Evolutionary conservation across 192 early-diverging fungal species (phyloP).

Genomic region (Podila verticillata): DNA sequence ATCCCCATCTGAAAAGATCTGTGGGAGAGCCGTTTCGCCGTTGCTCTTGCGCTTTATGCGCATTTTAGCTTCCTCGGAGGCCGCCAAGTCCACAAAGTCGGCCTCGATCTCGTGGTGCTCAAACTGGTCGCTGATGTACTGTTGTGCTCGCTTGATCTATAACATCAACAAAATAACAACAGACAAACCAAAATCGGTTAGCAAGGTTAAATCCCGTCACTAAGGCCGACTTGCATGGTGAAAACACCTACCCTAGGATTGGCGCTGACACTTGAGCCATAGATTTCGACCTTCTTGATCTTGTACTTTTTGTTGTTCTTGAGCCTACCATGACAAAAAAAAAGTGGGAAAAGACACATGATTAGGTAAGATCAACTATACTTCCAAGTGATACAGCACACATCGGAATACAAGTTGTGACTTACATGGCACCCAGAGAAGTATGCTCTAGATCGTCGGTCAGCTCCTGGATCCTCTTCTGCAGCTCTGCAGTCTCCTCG

Average conservation of each 20-base stretch:
- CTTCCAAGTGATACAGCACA: neutral
- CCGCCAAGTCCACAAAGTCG: slow-evolving; percentile 57
- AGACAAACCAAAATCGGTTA: too few species aligned
- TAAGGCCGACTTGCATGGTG: neutral
- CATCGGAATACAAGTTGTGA: neutral
- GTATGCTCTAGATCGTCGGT: slow-evolving; percentile 25
- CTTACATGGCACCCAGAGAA: slow-evolving; percentile 35
- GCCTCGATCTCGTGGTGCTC: slow-evolving; percentile 49
- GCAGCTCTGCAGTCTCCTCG: slow-evolving; percentile 21
- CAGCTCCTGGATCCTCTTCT: slow-evolving; percentile 25
- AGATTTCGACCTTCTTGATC: slow-evolving; percentile 55
- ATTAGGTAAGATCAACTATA: neutral
- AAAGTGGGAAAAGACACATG: neutral
- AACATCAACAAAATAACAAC: neutral
- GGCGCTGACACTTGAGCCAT: slow-evolving; percentile 57
- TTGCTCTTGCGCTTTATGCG: slow-evolving; percentile 55
- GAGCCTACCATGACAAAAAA: neutral
- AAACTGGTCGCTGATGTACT: slow-evolving; percentile 50
- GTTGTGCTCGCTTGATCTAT: slow-evolving; percentile 58
- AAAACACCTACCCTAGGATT: slow-evolving; percentile 44
- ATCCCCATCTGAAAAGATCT: slow-evolving; percentile 59
- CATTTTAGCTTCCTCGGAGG: slow-evolving; percentile 49
- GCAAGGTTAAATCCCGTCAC: too few species aligned
- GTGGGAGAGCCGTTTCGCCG: slow-evolving; percentile 53
- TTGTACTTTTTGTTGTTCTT: slow-evolving; percentile 49